phyloP scores from a whole-genome alignment of 495 filamentous ascomycete genomes.

The Achaetomiella virescens region DNA sequence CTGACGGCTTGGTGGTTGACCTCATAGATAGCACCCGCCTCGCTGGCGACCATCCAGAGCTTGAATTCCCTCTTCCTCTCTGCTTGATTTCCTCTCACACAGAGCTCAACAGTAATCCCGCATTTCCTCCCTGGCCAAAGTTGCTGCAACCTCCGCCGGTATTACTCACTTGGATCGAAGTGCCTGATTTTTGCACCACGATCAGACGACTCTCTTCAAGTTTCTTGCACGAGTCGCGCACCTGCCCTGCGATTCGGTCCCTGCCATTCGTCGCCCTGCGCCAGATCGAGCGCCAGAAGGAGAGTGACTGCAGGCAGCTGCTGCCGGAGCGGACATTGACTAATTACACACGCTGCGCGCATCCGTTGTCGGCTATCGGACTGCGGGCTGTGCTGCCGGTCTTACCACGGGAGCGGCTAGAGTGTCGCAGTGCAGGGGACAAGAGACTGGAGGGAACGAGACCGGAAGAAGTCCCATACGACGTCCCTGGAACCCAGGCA shows the following conservation, averaged over 20 bases:
- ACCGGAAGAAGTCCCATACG: conserved; percentile 9
- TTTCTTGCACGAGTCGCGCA: conserved; percentile 13
- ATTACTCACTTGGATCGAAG: neutral
- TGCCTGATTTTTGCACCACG: conserved; percentile 13
- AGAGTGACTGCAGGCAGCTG: conserved; percentile 3
- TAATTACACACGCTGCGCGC: too few relatives aligned
- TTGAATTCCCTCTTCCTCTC: neutral
- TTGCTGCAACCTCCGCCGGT: neutral
- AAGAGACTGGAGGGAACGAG: conserved; percentile 7
- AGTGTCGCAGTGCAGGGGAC: conserved; percentile 17
- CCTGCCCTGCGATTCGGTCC: conserved; percentile 3
- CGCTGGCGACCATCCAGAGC: neutral
- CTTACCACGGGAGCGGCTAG: conserved; percentile 4
- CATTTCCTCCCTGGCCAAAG: neutral
- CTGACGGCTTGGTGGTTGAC: conserved; percentile 3
- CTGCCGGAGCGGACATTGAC: neutral
- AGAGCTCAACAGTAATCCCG: neutral
- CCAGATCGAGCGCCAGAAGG: conserved; percentile 12
- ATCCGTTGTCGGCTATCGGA: conserved; percentile 18
- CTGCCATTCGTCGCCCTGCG: conserved; percentile 2
- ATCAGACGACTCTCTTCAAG: conserved; percentile 11
- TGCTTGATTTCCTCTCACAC: too few relatives aligned
- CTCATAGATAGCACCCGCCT: neutral
- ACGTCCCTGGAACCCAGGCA: neutral
- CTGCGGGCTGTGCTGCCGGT: conserved; percentile 14